Base-by-base conservation (phyloP, 257 asterid species). In the Lavandula angustifolia region DNA sequence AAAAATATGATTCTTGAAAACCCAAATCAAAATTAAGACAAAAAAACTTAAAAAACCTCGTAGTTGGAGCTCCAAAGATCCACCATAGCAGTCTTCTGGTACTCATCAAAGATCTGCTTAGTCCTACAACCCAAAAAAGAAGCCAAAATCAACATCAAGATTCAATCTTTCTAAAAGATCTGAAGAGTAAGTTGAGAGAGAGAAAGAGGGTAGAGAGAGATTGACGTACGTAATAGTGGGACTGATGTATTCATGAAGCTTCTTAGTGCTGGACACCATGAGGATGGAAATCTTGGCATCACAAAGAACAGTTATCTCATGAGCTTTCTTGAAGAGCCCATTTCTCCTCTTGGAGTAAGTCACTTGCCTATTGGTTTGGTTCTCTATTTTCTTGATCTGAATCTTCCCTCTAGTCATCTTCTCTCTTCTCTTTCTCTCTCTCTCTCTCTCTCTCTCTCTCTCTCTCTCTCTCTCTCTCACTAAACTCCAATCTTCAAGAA, bases 271-370 rank as follows among this genome's bases (percentile, higher is more conserved):
- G 17, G 97, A 92, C 60, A 92, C 77, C 92, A 87, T 87, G 74
- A 92, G 66, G 49, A 89, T 87, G 60, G 97, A 89, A 64, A 92
- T 95, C 72, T 82, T 83, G 2, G 96, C 98, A 75, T 92, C 98
- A 42, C 98, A 92, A 27, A 92, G 89, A 69, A 92, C 98, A 9
- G 96, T 84, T 4, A 92, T 95, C 54, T 92, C 97, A 48, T 84
- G 90, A 10, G 99, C 97, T 64, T 92, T 92, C 84, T 89, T 92
- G 89, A 92, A 87, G 2, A 92, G 82, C 46, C 97, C 99, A 72
- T 89, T 92, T 80, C 97, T 80, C 32, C 99, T 84, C 99, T 92
- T 92, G 40, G 99, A 92, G 67, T 92, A 92, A 16, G 99, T 89
- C 51, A 89, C 99, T 64, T 92, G 99, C 75, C 97, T 78, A 80